phyloP scores from a whole-genome alignment of 2,329 filamentous ascomycete genomes.

The Aspergillus japonicus region DNA sequence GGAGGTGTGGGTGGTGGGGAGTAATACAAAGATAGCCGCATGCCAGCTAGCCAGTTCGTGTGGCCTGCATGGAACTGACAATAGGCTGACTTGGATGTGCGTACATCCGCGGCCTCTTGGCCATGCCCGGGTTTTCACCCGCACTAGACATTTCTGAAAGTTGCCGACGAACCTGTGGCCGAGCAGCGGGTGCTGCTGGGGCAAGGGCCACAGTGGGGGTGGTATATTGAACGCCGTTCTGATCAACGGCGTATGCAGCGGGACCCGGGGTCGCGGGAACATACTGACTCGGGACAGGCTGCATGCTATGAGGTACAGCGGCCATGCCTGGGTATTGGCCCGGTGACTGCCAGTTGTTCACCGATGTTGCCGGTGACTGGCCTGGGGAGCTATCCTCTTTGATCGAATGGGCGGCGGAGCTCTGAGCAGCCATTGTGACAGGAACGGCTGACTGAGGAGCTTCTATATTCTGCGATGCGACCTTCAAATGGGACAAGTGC shows the following conservation, averaged over 20 bases:
- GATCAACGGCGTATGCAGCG: slow-evolving; percentile 39
- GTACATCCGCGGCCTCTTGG: slow-evolving; percentile 62
- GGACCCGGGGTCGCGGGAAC: slow-evolving; percentile 40
- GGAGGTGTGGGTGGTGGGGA: background rate
- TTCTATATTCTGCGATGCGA: slow-evolving; percentile 59
- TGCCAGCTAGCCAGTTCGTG: slow-evolving; percentile 32
- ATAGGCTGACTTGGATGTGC: slow-evolving; percentile 46
- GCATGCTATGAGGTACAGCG: slow-evolving; percentile 52
- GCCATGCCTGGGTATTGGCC: slow-evolving; percentile 58
- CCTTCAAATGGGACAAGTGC: slow-evolving; percentile 80
- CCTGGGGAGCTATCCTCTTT: slow-evolving; percentile 64
- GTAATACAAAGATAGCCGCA: slow-evolving; percentile 3
- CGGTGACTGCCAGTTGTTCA: slow-evolving; percentile 64
- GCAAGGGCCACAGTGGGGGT: slow-evolving; percentile 37
- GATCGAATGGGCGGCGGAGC: slow-evolving; percentile 54
- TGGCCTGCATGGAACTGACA: slow-evolving; percentile 51
- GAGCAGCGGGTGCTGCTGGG: slow-evolving; percentile 26
- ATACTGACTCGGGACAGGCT: slow-evolving; percentile 43
- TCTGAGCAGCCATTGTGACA: slow-evolving; percentile 50
- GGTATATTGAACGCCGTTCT: slow-evolving; percentile 42
- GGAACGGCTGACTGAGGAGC: slow-evolving; percentile 41
- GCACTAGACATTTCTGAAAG: slow-evolving; percentile 62
- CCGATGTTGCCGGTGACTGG: slow-evolving; percentile 59
- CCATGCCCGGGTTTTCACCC: slow-evolving; percentile 51
- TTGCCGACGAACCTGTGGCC: slow-evolving; percentile 53